A percentile compares a stretch with the other conserved stretches of the same genome.
These are phyloP conservation scores for Paramecium primaurelia DNA, from an alignment of 73 alveolate genomes.

Conservation along the genomic window DNA sequence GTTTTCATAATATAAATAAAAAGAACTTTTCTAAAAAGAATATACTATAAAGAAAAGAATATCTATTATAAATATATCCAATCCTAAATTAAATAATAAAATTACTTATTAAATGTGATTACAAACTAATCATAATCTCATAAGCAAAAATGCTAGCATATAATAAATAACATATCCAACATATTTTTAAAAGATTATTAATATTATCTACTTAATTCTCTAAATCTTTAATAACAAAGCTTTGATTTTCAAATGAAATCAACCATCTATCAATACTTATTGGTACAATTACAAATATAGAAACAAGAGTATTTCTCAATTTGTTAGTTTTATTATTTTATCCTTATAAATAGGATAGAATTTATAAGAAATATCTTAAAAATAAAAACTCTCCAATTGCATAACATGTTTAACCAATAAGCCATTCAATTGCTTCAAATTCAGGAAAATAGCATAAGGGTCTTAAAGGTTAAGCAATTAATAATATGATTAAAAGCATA, in stretches of 20 bases:
- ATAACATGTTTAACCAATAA: neutral
- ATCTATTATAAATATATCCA: neutral
- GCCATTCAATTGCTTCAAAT: slow-evolving; percentile 46
- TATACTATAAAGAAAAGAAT: neutral
- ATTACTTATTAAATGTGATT: neutral
- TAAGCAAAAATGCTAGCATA: slow-evolving; percentile 16
- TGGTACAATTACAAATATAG: slow-evolving; percentile 21
- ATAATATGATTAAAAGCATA: neutral
- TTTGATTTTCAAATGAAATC: neutral
- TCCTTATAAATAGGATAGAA: neutral
- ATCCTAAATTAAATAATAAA: neutral
- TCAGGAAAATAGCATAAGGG: slow-evolving; percentile 12
- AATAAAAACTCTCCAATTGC: slow-evolving; percentile 17
- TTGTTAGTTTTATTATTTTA: neutral
- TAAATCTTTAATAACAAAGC: neutral
- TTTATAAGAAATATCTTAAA: neutral
- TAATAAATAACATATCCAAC: neutral
- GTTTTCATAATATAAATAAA: neutral
- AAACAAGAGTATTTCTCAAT: neutral
- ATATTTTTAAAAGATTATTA: neutral
- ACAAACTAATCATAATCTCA: neutral
- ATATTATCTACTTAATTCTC: neutral
- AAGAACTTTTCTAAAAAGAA: neutral
- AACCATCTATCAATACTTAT: neutral
- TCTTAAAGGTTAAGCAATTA: neutral